phyloP scores from a whole-genome alignment of 2,329 filamentous ascomycete genomes.

The Fusarium neocosmosporiellum region DNA sequence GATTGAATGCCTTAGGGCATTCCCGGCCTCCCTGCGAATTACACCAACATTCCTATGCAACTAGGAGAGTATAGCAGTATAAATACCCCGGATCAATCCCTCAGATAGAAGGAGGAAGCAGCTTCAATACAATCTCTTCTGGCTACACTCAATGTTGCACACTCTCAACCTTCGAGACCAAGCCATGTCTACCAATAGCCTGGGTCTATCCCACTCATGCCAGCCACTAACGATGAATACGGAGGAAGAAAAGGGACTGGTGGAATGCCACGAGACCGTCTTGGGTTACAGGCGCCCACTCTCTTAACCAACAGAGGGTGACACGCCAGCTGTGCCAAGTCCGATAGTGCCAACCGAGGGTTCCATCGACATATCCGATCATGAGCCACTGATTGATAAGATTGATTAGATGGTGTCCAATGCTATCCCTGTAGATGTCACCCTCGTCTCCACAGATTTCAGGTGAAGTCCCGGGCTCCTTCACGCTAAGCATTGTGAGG shows the following conservation, averaged over 20 bases:
- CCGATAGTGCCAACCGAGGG: background rate
- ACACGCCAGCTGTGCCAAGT: background rate
- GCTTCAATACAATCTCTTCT: too few relatives aligned
- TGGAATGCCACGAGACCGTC: background rate
- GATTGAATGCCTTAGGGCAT: too few relatives aligned
- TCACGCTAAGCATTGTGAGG: background rate
- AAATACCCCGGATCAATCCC: too few relatives aligned
- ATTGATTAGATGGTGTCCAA: slow-evolving; percentile 2
- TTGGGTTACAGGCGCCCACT: background rate
- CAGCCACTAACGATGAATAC: background rate
- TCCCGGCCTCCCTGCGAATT: too few relatives aligned
- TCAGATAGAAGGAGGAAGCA: too few relatives aligned
- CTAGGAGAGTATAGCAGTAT: too few relatives aligned
- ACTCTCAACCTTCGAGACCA: too few relatives aligned
- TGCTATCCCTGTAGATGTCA: background rate
- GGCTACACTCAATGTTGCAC: too few relatives aligned
- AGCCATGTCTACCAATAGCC: background rate
- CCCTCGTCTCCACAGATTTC: background rate
- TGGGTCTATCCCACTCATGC: background rate
- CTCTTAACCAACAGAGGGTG: background rate
- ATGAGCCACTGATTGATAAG: background rate
- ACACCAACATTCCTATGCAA: too few relatives aligned
- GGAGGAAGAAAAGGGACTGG: background rate
- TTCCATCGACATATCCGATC: background rate
- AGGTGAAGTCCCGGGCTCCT: background rate